These are phyloP conservation scores for Russula dissimulans DNA, from an alignment of 768 basidiomycete species.

Conservation along the genomic window DNA sequence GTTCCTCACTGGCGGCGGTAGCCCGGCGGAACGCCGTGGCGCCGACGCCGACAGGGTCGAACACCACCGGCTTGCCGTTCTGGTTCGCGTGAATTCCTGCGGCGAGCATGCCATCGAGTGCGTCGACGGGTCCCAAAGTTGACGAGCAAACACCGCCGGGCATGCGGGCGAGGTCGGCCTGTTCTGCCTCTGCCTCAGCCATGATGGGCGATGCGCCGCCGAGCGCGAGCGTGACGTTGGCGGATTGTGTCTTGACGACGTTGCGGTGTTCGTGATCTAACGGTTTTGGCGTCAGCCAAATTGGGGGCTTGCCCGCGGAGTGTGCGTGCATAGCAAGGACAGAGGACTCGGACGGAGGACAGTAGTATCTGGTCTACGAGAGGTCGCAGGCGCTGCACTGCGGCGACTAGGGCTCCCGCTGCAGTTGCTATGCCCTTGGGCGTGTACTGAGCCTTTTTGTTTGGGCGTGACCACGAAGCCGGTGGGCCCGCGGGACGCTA, in stretches of 20 bases:
- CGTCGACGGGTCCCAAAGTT: slow-evolving; percentile 77
- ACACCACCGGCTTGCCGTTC: slow-evolving; percentile 65
- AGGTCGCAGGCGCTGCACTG: slow-evolving; percentile 47
- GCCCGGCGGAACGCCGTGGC: slow-evolving; percentile 65
- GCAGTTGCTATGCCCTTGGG: slow-evolving; percentile 32
- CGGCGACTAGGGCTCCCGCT: slow-evolving; percentile 41
- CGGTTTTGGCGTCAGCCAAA: not conserved
- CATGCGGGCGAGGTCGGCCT: slow-evolving; percentile 62
- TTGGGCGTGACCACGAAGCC: slow-evolving; percentile 19
- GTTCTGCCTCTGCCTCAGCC: slow-evolving; percentile 78
- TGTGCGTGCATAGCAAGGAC: too few relatives aligned
- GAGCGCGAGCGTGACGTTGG: slow-evolving; percentile 81
- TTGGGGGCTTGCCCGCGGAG: not conserved
- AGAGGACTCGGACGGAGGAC: not conserved
- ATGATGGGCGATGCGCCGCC: slow-evolving; percentile 91
- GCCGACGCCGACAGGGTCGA: slow-evolving; percentile 90
- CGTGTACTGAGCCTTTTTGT: slow-evolving; percentile 20
- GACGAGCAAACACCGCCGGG: slow-evolving; percentile 63
- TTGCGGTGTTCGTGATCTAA: slow-evolving; percentile 86
- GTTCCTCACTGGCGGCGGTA: slow-evolving; percentile 42
- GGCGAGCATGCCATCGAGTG: slow-evolving; percentile 63
- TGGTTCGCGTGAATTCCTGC: slow-evolving; percentile 64
- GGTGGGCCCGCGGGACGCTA: slow-evolving; percentile 6
- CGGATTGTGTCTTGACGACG: slow-evolving; percentile 83
- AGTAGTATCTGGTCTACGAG: slow-evolving; percentile 67